These are phyloP conservation scores for Aspergillus neotritici DNA, from an alignment of 2,329 filamentous ascomycete species.

Conservation along the genomic window DNA sequence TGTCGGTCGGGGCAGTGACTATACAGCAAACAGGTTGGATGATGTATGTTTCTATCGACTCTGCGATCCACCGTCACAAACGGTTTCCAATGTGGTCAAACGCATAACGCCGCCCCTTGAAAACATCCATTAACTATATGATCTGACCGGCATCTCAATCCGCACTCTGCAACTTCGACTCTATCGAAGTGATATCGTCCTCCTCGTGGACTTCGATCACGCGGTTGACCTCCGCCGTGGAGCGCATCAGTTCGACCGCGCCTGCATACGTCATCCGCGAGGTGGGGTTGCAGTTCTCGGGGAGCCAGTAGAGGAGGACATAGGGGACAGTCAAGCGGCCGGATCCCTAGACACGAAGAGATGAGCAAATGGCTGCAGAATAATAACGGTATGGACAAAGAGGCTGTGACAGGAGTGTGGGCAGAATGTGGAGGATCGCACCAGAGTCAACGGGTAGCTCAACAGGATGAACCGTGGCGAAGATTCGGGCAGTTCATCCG, in stretches of 20 bases:
- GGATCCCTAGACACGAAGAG: slow-evolving; percentile 53
- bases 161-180: slow-evolving; percentile 51
- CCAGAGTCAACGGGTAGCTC: slow-evolving; percentile 83
- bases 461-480: slow-evolving; percentile 83
- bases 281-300: slow-evolving; percentile 81
- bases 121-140: slow-evolving; percentile 1
- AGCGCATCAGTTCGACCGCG: slow-evolving; percentile 92
- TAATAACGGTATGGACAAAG: background rate
- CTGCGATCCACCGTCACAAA: no score
- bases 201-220: slow-evolving; percentile 77
- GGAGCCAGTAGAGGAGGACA: slow-evolving; percentile 90
- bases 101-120: background rate
- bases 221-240: slow-evolving; percentile 80
- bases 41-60: no score
- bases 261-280: slow-evolving; percentile 91
- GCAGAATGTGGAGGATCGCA: slow-evolving; percentile 40
- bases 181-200: slow-evolving; percentile 79
- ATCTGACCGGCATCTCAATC: slow-evolving; percentile 17
- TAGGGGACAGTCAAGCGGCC: slow-evolving; percentile 87
- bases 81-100: background rate
- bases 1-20: no score
- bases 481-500: slow-evolving; percentile 87
- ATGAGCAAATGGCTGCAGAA: background rate
- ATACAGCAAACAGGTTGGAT: no score
- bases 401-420: background rate